Base-by-base conservation (phyloP, 108 stramenopile genomes). In the Nitzschia sp. region DNA sequence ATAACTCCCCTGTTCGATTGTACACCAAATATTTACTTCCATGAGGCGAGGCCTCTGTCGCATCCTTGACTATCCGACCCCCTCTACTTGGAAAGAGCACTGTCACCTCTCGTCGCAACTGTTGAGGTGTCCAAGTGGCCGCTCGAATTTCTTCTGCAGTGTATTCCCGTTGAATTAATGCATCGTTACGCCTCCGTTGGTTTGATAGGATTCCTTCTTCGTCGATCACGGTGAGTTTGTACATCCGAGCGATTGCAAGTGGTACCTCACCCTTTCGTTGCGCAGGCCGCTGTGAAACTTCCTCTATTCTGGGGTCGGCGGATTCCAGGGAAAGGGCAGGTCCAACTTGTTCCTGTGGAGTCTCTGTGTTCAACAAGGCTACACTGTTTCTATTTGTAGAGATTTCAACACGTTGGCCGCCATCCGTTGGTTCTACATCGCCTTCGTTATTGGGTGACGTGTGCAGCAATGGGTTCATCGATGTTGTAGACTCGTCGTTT, bases 201-300 rank as follows among this genome's bases (percentile, higher is more conserved):
- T 29, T 43, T 34, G 29, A 34, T 52, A 75, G 55, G n/a, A 62
- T 19, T 10, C 75, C 75, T 14, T 58, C 55, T 51, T 41, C 55
- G 53, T 70, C 60, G 38, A 73, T 62, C 29, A 90, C 57, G 10
- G 70, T 63, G 5, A 89, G 62, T 57, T 79, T 83, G 75, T 91
- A 85, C 12, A 86, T 19, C 52, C 70, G 86, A 10, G 89, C 95
- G 39, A 90, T 68, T 10, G 90, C 86, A 17, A 91, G 60, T 22
- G 89, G 87, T 14, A 93, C 57, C 24, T 60, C 29, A n/a, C 75
- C 70, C 7, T 10, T 42, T 70, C 53, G 39, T 55, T 53, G 15
- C 1, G 10, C 41, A 7, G 22, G 10, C 2, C n/a, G 34, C n/a
- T 40, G 38, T 2, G 26, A 12, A 6, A 40, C 19, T 14, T 48